Conservation (phyloP, 345 rosid species). For the Salix koriyanagi region DNA sequence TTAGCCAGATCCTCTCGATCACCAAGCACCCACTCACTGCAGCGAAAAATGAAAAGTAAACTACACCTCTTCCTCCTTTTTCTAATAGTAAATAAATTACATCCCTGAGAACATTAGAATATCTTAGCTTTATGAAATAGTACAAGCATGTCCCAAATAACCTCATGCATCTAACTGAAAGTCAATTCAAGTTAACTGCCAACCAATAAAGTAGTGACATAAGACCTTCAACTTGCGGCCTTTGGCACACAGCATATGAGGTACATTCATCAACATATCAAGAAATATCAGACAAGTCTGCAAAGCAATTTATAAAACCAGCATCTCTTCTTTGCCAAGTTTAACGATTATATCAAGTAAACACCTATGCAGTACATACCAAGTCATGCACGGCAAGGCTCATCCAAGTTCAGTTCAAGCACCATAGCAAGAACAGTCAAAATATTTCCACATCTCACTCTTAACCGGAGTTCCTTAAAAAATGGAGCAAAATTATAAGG, state of each 20-base stretch:
- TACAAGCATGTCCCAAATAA: not conserved
- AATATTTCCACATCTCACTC: not conserved
- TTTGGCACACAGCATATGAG: not conserved
- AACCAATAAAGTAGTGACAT: not conserved
- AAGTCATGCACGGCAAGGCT: not conserved
- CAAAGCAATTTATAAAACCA: not conserved
- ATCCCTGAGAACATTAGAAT: not conserved
- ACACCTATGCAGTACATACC: not conserved
- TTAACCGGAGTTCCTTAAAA: not conserved
- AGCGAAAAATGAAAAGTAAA: constrained; percentile 8
- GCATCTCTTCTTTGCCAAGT: not conserved
- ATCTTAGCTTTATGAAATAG: not conserved
- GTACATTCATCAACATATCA: not conserved
- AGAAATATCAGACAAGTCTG: not conserved
- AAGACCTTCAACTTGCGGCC: not conserved
- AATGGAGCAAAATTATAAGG: not conserved
- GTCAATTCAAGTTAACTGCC: not conserved
- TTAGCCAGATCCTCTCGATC: constrained; percentile 89
- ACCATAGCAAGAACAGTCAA: not conserved
- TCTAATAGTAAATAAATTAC: not conserved
- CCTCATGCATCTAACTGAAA: not conserved
- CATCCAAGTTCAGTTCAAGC: not conserved
- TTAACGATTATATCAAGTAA: not conserved
- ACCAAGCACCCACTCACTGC: constrained; percentile 97
- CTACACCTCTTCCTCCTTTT: not conserved